Evolutionary conservation across 2,329 filamentous ascomycete genomes (phyloP).

Genomic region (Trematosphaeria pertusa): DNA sequence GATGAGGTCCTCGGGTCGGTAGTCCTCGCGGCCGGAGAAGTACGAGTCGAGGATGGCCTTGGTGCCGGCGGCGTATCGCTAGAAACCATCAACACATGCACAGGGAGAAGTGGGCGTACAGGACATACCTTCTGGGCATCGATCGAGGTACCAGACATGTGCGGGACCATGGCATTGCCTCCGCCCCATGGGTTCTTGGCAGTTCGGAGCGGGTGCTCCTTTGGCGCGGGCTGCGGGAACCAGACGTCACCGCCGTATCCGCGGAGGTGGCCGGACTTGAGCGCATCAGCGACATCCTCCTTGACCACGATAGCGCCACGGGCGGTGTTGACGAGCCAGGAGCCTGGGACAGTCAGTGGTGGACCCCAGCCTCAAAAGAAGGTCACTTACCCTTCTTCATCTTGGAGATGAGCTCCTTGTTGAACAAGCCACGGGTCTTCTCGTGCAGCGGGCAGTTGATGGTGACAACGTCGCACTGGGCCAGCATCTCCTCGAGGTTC

Average conservation of each 20-base stretch:
- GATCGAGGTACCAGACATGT: conserved; percentile 99
- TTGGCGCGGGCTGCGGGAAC: conserved; percentile 96
- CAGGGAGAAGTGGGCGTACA: too few species aligned
- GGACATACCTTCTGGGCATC: conserved; percentile 77
- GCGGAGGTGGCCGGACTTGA: conserved; percentile 89
- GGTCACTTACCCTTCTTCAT: conserved; percentile 87
- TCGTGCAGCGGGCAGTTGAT: conserved; percentile 99
- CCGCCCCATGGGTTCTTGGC: conserved; percentile 95
- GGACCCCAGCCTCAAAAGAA: not conserved
- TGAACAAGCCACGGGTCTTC: conserved; percentile 95
- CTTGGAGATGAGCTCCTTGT: conserved; percentile 98
- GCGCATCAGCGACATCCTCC: conserved; percentile 94
- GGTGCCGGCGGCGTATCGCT: conserved; percentile 77
- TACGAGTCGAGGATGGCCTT: conserved; percentile 93
- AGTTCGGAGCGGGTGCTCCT: conserved; percentile 89
- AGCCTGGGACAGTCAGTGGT: conserved; percentile 59
- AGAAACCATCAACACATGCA: too few species aligned
- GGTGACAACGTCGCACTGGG: conserved; percentile 95
- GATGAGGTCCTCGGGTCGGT: conserved; percentile 89
- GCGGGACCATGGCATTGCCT: conserved; percentile 97
- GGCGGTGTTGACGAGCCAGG: conserved; percentile 98
- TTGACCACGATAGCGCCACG: conserved; percentile 99
- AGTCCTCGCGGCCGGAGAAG: conserved; percentile 86
- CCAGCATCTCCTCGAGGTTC: conserved; percentile 88
- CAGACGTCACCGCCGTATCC: conserved; percentile 90